Base-by-base conservation (phyloP, 345 rosid genomes). In the Eucalyptus rudis region DNA sequence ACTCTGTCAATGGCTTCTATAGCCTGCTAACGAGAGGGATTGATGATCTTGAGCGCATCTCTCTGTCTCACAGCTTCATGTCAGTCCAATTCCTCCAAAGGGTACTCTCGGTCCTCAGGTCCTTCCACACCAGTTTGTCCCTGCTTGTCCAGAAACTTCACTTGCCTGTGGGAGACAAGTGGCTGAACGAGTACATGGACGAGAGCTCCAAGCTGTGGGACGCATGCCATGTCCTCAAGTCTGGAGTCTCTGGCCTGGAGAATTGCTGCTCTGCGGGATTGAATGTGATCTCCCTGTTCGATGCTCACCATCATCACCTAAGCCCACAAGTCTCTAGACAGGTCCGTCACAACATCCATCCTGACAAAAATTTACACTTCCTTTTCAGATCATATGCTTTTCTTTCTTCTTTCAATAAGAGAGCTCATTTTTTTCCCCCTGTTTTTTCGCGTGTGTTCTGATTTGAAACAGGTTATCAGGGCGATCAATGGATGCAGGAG, bases 181-280 rank as follows among this genome's bases (percentile, higher is more conserved):
- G 99, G 99, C 98, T 97, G 8, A 96, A 97, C 86, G 99, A 97
- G 87, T 97, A 96, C 95, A 97, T 97, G 99, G 99, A 97, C 91
- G 99, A 97, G 89, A 97, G 98, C 43, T 95, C 98, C 44, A 95
- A 94, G 89, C 96, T 97, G 8, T 97, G 99, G 99, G 99, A 97
- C 64, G 99, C 96, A 16, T 97, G 96, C 86, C 99, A 94, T 90
- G 96, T 98, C 88, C 94, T 98, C 88, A 97, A 98, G 91, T 92
- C 95, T 13, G 97, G 97, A 79, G 90, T 96, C 68, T 94, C 98
- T 10, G 95, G 94, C 88, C 91, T 98, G 91, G 99, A 98, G 58
- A 93, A 90, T 88, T 97, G 93, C 86, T 96, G 91, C 93, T 95
- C 98, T 49, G 92, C 98, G 86, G 98, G 95, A 0, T 88, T 94